phyloP scores from a whole-genome alignment of 495 filamentous ascomycete species.

The Poronia punctata region DNA sequence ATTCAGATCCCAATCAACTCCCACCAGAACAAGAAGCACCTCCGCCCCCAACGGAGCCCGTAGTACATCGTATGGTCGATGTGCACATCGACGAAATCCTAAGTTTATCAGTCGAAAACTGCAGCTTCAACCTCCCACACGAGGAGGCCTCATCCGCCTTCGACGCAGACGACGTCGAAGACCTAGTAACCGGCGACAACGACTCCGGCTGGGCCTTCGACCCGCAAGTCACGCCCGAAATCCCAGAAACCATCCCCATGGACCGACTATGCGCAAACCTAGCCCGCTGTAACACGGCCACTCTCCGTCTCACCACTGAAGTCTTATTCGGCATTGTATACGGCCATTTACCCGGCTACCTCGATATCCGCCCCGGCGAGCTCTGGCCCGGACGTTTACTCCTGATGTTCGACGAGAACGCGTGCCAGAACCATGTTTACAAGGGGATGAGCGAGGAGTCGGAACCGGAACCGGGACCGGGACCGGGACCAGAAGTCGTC shows the following conservation, averaged over 20 bases:
- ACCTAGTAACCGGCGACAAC: neutral
- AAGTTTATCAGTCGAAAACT: slow-evolving; percentile 22
- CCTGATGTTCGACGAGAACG: slow-evolving; percentile 17
- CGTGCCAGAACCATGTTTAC: no score
- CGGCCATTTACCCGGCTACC: neutral
- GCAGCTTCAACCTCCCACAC: slow-evolving; percentile 23
- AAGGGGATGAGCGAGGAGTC: no score
- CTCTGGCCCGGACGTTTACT: neutral
- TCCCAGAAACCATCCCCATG: slow-evolving; percentile 8
- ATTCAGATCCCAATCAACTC: no score
- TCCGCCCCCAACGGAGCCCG: slow-evolving; percentile 4
- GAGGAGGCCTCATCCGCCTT: slow-evolving; percentile 10
- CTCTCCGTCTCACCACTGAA: neutral
- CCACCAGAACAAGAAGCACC: no score
- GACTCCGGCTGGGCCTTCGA: slow-evolving; percentile 22
- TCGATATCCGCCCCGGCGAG: neutral
- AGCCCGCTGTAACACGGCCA: neutral
- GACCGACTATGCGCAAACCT: slow-evolving; percentile 12
- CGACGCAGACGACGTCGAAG: neutral
- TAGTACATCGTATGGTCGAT: slow-evolving; percentile 9
- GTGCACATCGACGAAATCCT: slow-evolving; percentile 16
- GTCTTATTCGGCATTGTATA: neutral
- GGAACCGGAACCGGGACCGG: slow-evolving; percentile 4
- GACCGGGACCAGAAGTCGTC: slow-evolving; percentile 8
- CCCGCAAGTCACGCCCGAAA: slow-evolving; percentile 13